Percentiles rank a stretch among this genome's conserved stretches.
phyloP scores from a whole-genome alignment of 805 yeast species.

The Ogataea haglerorum region DNA sequence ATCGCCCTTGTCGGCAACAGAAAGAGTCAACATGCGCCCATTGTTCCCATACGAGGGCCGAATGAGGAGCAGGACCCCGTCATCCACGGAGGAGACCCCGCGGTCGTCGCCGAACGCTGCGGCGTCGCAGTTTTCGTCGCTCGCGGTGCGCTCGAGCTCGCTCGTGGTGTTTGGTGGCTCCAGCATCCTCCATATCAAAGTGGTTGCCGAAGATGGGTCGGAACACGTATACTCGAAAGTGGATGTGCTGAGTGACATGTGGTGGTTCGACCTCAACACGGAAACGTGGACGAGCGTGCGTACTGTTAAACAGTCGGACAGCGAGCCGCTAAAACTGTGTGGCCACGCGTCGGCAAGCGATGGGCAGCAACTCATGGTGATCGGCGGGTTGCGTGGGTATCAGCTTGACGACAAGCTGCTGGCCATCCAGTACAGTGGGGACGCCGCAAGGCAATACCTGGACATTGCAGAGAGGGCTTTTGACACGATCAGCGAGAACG shows the following conservation, averaged over 20 bases:
- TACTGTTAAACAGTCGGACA: constrained; percentile 13
- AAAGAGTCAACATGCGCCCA: background rate
- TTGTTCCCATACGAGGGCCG: background rate
- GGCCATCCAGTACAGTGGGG: background rate
- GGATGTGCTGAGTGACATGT: constrained; percentile 43
- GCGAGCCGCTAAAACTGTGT: constrained; percentile 19
- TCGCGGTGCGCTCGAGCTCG: constrained; percentile 17
- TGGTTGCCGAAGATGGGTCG: constrained; percentile 18
- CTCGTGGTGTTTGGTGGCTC: constrained; percentile 35
- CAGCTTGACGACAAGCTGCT: constrained; percentile 8
- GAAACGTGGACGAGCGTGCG: constrained; percentile 38
- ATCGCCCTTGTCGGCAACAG: constrained; percentile 1
- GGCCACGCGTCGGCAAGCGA: constrained; percentile 25
- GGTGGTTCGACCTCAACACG: constrained; percentile 46
- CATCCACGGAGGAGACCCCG: constrained; percentile 4
- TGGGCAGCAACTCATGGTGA: constrained; percentile 20
- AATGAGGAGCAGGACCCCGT: background rate
- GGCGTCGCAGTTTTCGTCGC: constrained; percentile 3
- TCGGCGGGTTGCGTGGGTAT: constrained; percentile 26
- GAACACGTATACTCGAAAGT: constrained; percentile 17
- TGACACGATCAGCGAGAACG: background rate
- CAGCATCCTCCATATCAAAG: constrained; percentile 23
- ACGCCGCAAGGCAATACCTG: background rate
- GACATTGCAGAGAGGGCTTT: background rate
- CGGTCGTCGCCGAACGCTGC: constrained; percentile 16